These are phyloP conservation scores for Rhodotorula diobovata DNA, from an alignment of 768 basidiomycete species.

Conservation along the genomic window DNA sequence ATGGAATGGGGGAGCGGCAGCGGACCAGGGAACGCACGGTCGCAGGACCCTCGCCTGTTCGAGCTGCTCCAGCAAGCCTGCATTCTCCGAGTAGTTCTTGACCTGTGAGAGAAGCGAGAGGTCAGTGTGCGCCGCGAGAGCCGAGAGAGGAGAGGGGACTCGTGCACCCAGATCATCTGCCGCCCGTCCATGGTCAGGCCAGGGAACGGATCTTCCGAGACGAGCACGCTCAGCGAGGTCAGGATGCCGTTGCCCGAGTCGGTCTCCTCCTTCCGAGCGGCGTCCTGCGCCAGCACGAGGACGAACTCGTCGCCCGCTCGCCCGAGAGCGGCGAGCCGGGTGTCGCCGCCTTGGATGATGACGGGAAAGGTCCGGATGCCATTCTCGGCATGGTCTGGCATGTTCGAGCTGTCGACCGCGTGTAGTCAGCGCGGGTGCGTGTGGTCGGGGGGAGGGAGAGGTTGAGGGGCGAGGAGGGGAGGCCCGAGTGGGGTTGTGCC, in stretches of 20 bases:
- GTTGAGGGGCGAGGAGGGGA: too few species aligned
- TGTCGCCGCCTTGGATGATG: not conserved
- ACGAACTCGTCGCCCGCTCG: not conserved
- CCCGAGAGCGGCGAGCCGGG: constrained; percentile 12
- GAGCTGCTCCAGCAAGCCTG: constrained; percentile 24
- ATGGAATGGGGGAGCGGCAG: too few species aligned
- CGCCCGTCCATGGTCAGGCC: constrained; percentile 14
- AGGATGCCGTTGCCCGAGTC: not conserved
- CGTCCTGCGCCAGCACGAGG: constrained; percentile 1
- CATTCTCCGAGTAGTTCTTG: constrained; percentile 40
- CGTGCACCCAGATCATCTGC: constrained; percentile 32
- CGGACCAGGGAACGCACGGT: constrained; percentile 3
- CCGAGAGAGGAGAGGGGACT: not conserved
- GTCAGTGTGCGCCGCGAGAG: not conserved
- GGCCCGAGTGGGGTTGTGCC: too few species aligned
- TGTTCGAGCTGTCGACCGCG: too few species aligned
- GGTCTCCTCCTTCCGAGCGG: not conserved
- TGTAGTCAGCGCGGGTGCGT: too few species aligned
- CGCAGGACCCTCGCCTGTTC: constrained; percentile 25
- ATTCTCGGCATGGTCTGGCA: not conserved
- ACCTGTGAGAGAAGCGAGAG: constrained; percentile 1
- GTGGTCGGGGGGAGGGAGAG: not conserved
- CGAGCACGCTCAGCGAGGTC: constrained; percentile 9
- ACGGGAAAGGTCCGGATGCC: not conserved
- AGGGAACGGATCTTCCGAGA: constrained; percentile 25